Evolutionary conservation across 2,329 filamentous ascomycete species (phyloP).

Genomic region (Cadophora gregata): DNA sequence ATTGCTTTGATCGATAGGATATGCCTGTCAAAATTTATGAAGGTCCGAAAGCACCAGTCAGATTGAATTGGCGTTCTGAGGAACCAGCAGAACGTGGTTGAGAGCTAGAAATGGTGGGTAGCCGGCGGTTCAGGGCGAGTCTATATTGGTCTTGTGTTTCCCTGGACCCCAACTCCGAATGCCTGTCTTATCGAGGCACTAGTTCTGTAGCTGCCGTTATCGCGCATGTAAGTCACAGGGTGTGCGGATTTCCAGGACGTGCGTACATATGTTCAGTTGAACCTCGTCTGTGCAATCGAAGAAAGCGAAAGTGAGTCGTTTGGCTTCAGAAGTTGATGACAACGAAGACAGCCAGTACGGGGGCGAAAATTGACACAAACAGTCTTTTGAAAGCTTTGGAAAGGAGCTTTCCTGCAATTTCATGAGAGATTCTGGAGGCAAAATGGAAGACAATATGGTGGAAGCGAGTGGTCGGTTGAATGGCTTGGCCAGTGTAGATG

Average conservation of each 20-base stretch:
- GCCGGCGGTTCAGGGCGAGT: constrained; percentile 37
- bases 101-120: constrained; percentile 20
- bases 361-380: neutral
- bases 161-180: constrained; percentile 31
- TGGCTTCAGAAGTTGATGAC: neutral
- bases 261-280: constrained; percentile 20
- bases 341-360: neutral
- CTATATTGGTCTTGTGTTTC: constrained; percentile 38
- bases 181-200: constrained; percentile 39
- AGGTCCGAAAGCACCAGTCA: constrained; percentile 31
- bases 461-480: constrained; percentile 4
- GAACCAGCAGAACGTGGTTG: constrained; percentile 22
- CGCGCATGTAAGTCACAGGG: constrained; percentile 34
- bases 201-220: constrained; percentile 36
- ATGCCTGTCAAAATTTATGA: constrained; percentile 25
- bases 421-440: neutral
- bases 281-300: neutral
- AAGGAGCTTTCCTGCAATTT: constrained; percentile 11
- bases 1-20: constrained; percentile 38
- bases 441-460: constrained; percentile 3
- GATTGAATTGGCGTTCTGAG: constrained; percentile 20
- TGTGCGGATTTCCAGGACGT: constrained; percentile 23
- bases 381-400: neutral
- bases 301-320: neutral
- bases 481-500: constrained; percentile 11